These are phyloP conservation scores for Symbiodinium natans DNA, from an alignment of 73 alveolate genomes.

Conservation along the genomic window DNA sequence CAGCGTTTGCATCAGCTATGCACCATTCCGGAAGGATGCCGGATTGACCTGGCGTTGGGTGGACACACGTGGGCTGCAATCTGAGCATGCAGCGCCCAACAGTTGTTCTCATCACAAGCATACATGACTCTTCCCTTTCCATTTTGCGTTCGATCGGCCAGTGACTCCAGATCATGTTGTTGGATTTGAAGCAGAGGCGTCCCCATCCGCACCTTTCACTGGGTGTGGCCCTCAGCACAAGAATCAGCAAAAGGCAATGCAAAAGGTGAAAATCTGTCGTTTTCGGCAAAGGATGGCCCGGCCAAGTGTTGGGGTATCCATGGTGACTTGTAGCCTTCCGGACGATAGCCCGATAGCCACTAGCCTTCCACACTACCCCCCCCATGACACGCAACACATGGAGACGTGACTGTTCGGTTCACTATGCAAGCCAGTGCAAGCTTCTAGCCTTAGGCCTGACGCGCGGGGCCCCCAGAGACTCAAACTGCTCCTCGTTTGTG, in stretches of 20 bases:
- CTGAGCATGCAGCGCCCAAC: neutral
- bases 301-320: too few species aligned
- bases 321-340: too few species aligned
- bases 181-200: neutral
- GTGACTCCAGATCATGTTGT: neutral
- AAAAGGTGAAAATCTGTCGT: neutral
- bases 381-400: too few species aligned
- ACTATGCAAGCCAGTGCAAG: neutral
- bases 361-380: too few species aligned
- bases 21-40: constrained; percentile 10
- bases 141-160: neutral
- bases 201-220: constrained; percentile 50
- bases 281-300: too few species aligned
- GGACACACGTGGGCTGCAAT: constrained; percentile 30
- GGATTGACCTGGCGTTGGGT: constrained; percentile 82
- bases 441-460: neutral
- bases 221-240: neutral
- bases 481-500: too few species aligned
- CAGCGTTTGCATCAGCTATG: too few species aligned
- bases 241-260: neutral
- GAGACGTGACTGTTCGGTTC: neutral
- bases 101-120: neutral
- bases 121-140: too few species aligned
- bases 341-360: too few species aligned
- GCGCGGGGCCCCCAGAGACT: neutral